These are phyloP conservation scores for Mycena kentingensis DNA, from an alignment of 768 basidiomycete species.

Conservation along the genomic window DNA sequence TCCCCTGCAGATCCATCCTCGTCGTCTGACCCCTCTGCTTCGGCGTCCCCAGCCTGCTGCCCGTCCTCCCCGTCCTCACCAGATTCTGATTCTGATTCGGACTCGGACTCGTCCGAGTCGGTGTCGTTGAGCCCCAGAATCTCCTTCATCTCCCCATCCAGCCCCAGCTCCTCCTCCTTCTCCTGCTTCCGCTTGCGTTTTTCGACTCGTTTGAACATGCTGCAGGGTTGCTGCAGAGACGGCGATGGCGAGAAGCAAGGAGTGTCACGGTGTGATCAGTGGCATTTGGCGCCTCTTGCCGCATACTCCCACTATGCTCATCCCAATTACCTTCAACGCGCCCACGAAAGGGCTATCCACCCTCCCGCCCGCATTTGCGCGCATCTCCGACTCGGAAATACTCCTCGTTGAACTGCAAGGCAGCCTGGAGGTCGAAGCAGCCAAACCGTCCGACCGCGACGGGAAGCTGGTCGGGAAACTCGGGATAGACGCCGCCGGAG, in stretches of 20 bases:
- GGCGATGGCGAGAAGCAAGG: too few species aligned
- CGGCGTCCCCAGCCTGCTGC: conserved; percentile 20
- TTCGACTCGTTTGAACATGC: conserved; percentile 83
- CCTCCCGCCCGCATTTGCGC: conserved; percentile 66
- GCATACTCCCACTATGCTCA: conserved; percentile 52
- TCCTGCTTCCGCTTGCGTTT: conserved; percentile 62
- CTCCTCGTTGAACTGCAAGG: conserved; percentile 91
- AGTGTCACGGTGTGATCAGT: too few species aligned
- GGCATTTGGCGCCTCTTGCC: conserved; percentile 5
- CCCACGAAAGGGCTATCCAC: conserved; percentile 31
- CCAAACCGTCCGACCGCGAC: conserved; percentile 50
- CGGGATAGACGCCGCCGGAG: conserved; percentile 59
- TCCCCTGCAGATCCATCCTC: too few species aligned
- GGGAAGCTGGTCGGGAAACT: conserved; percentile 82
- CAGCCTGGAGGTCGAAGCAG: conserved; percentile 66
- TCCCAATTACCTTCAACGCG: conserved; percentile 52
- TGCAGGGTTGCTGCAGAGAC: too few species aligned
- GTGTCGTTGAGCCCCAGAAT: conserved; percentile 71
- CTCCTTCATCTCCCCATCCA: conserved; percentile 66
- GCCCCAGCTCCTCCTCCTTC: conserved; percentile 64
- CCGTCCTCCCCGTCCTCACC: conserved; percentile 17
- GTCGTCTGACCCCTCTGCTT: conserved; percentile 19
- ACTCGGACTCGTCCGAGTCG: conserved; percentile 72
- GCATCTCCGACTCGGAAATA: conserved; percentile 76
- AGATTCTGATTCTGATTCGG: conserved; percentile 45